Conservation (phyloP, 768 basidiomycete species). For the Naganishia onofrii region DNA sequence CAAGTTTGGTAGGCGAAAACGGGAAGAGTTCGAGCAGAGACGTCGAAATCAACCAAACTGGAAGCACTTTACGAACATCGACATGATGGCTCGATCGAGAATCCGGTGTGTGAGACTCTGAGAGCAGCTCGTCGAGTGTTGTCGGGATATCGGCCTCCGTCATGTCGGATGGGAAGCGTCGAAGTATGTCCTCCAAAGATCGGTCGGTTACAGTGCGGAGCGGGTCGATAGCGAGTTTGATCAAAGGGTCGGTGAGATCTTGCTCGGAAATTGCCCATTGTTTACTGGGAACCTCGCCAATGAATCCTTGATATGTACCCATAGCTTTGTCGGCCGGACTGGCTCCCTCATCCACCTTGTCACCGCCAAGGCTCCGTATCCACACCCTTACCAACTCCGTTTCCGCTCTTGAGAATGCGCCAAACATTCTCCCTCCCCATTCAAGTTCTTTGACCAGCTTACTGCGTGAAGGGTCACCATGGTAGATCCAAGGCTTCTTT, state of each 20-base stretch:
- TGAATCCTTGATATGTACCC: slow-evolving; percentile 19
- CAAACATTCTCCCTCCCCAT: slow-evolving; percentile 50
- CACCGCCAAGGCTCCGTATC: slow-evolving; percentile 34
- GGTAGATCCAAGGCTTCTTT: slow-evolving; percentile 38
- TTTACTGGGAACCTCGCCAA: slow-evolving; percentile 5
- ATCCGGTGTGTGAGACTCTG: not conserved
- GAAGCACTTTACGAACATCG: slow-evolving; percentile 21
- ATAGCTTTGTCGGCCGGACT: not conserved
- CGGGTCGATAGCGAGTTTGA: slow-evolving; percentile 17
- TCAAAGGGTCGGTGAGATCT: slow-evolving; percentile 6
- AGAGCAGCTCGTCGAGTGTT: slow-evolving; percentile 9
- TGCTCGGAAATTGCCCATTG: not conserved
- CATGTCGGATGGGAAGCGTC: slow-evolving; percentile 1
- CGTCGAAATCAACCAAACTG: slow-evolving; percentile 37
- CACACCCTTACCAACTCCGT: slow-evolving; percentile 34
- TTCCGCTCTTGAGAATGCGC: slow-evolving; percentile 43
- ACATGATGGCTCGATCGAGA: not conserved
- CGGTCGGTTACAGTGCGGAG: not conserved
- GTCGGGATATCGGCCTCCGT: not conserved
- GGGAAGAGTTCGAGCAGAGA: slow-evolving; percentile 44
- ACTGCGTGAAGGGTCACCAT: slow-evolving; percentile 36
- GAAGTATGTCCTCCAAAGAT: slow-evolving; percentile 13
- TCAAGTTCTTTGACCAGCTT: slow-evolving; percentile 39
- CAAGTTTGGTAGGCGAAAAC: slow-evolving; percentile 39
- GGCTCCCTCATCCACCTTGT: slow-evolving; percentile 1